These are phyloP conservation scores for Fusarium circinatum DNA, from an alignment of 2,329 filamentous ascomycete species.

Conservation along the genomic window DNA sequence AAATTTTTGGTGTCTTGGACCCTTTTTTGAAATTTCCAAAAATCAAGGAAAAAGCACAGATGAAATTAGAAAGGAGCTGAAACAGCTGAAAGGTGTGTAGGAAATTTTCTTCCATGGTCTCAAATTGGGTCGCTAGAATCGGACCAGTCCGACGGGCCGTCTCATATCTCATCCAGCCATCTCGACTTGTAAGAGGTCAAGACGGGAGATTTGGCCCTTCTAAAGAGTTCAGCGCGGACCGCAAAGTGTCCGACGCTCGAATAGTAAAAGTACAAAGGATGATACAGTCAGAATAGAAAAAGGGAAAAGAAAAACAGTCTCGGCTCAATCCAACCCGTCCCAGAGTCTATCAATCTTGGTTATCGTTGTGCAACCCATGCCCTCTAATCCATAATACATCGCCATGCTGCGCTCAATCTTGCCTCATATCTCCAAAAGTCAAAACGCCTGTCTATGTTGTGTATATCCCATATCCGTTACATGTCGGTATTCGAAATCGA, in stretches of 20 bases:
- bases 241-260: conserved; percentile 8
- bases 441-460: conserved; percentile 39
- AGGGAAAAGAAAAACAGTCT: not conserved
- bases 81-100: conserved; percentile 4
- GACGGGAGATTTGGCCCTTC: conserved; percentile 31
- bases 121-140: conserved; percentile 24
- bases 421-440: conserved; percentile 7
- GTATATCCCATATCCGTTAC: conserved; percentile 28
- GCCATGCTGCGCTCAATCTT: conserved; percentile 20
- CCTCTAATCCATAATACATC: conserved; percentile 36
- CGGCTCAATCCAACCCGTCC: conserved; percentile 16
- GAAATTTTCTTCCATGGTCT: conserved; percentile 12
- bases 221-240: conserved; percentile 25
- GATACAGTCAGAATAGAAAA: not conserved
- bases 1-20: conserved; percentile 14
- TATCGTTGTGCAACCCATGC: conserved; percentile 8
- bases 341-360: conserved; percentile 17
- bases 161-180: conserved; percentile 22
- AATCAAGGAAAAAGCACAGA: conserved; percentile 19
- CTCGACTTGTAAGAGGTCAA: conserved; percentile 18
- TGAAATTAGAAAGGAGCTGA: conserved; percentile 1
- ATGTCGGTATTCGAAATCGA: conserved; percentile 26
- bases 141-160: conserved; percentile 22
- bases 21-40: conserved; percentile 18
- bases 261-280: conserved; percentile 26